phyloP scores from a whole-genome alignment of 2,329 filamentous ascomycete species.

The Lithohypha guttulata region DNA sequence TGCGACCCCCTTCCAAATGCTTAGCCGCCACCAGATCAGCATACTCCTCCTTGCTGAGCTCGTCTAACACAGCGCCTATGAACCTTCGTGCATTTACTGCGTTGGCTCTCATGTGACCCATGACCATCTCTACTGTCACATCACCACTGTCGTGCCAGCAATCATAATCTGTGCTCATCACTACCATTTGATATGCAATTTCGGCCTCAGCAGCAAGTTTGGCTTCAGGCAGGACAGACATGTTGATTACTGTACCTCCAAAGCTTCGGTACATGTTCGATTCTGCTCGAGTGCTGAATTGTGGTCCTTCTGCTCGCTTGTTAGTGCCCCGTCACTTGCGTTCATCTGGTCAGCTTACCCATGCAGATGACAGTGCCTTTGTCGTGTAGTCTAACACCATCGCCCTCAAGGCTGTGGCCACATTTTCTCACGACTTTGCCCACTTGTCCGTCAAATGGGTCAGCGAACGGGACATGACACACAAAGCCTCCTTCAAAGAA shows the following conservation, averaged over 20 bases:
- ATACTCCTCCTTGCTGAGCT: conserved; percentile 68
- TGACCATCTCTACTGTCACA: conserved; percentile 93
- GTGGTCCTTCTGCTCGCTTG: conserved; percentile 67
- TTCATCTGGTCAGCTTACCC: conserved; percentile 47
- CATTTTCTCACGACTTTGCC: conserved; percentile 68
- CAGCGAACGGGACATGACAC: conserved; percentile 87
- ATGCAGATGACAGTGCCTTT: conserved; percentile 84
- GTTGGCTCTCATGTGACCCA: conserved; percentile 93
- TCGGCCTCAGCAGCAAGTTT: conserved; percentile 95
- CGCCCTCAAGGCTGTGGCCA: conserved; percentile 66
- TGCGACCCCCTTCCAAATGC: conserved; percentile 66
- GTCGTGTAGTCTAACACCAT: conserved; percentile 74
- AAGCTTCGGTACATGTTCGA: conserved; percentile 88
- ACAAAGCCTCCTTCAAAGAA: conserved; percentile 81
- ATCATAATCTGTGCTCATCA: conserved; percentile 99
- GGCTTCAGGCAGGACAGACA: conserved; percentile 88
- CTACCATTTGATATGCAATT: conserved; percentile 95
- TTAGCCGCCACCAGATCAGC: conserved; percentile 64
- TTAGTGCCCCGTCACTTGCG: not conserved
- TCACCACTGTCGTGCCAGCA: conserved; percentile 82
- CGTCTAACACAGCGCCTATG: conserved; percentile 76
- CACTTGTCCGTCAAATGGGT: conserved; percentile 77
- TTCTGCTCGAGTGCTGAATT: conserved; percentile 93
- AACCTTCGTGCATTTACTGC: conserved; percentile 75
- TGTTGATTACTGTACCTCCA: conserved; percentile 95